Evolutionary conservation across 306 rosid species (phyloP), one percentile per base, ranked within the genome.

Genomic region (Quercus wislizeni): DNA sequence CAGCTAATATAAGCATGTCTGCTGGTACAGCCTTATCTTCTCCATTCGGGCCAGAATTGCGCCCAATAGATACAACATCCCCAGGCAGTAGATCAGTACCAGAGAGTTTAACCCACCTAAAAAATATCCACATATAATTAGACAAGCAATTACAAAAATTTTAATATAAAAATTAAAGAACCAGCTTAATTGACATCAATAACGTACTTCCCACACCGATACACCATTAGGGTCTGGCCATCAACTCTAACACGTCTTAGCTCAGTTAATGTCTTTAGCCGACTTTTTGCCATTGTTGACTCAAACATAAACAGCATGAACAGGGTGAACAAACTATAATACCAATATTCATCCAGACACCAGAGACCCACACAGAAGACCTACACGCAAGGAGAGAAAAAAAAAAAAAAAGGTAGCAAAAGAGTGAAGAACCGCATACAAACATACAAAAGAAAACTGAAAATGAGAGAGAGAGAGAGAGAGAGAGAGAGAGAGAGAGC

Each of bases 271-370:
- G 99, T 93, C 92, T 91, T 93, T 78, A 96, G 83, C 88, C 93
- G 92, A 83, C 97, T 96, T 85, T 93, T 96, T 74, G 99, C 99
- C 99, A 96, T 96, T 77, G 99, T 93, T 52, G 99, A 93, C 89
- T 96, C 99, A 61, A 96, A 96, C 98, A 96, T 89, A 69, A 96
- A 93, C 79, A 96, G 83, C 99, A 96, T 96, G 80, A 90, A 91
- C 30, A 96, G 94, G 25, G 99, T 96, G 83, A 96, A 96, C 89
- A 96, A 80, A 84, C 99, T 96, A 87, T 96, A 96, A 85, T 96
- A 96, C 99, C 99, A 96, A 87, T 90, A 96, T 84, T 93, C 99
- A 76, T 96, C 99, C 91, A 96, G 84, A 86, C 99, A 96, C 99
- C 99, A 96, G 65, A 96, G 97, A 51, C 99, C 99, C 86, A 96